Base-by-base conservation (phyloP, 179 eudicot genomes). In the Pouteria campechiana region DNA sequence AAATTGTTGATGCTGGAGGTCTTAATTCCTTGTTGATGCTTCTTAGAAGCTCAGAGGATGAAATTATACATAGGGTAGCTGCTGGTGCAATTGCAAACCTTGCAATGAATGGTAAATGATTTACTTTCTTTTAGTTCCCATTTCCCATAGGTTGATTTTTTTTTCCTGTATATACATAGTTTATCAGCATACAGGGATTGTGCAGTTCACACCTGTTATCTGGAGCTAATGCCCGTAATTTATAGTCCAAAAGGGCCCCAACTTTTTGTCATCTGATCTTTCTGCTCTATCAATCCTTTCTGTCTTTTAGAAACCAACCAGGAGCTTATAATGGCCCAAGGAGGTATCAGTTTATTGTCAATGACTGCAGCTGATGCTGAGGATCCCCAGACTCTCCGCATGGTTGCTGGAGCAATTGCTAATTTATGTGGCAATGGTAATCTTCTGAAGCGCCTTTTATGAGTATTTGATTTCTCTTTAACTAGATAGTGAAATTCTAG, bases 61-160 rank as follows among this genome's bases (percentile, higher is more conserved):
- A 92, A 72, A 83, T 86, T 23, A 80, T 83, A 52, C 92, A 88
- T 49, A 81, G 99, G 51, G 86, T 88, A 39, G 94, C 99, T 52
- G 96, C 99, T 63, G 99, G 99, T 48, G 99, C 99, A 53, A 81
- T 92, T 68, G 99, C 99, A 37, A 92, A 92, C 57, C 99, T 92
- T 66, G 99, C 99, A 8, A 92, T 92, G 99, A 92, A 78, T 51
- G 99, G 99, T 88, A 44, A 48, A 24, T 41, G 11, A 55, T 41
- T 41, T 31, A 35, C 37, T 31, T 13, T 18, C 4, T 38, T 20
- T 13, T 32, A 14, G 5, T 13, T 35, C 12, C 20, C 27, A 36
- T 19, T 44, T 29, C 30, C n/a, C 6, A 14, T 8, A 12, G 27
- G 5, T 18, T 32, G 0, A 3, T 28, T n/a, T 17, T 17, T 30